Evolutionary conservation across 2,329 filamentous ascomycete genomes (phyloP).

Genomic region (Fusarium tupiense): DNA sequence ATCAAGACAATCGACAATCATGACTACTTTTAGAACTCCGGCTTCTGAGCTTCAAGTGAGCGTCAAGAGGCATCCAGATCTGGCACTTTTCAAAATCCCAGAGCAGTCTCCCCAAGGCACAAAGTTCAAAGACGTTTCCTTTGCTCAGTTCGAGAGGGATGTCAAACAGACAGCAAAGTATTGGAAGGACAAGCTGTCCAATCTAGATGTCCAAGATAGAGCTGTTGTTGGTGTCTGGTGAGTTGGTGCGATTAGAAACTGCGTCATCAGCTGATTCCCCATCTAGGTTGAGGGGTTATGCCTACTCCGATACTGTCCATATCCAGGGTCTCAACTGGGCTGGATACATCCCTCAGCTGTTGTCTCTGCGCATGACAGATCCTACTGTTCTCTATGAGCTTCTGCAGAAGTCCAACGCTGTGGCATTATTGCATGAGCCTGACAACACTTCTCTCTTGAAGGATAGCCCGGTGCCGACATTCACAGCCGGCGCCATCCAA

Average conservation of each 20-base stretch:
- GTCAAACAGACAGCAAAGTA: slow-evolving; percentile 15
- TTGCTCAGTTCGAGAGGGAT: slow-evolving; percentile 11
- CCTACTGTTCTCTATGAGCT: slow-evolving; percentile 31
- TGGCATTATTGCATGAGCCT: slow-evolving; percentile 23
- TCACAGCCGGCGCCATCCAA: neutral
- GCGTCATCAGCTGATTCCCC: neutral
- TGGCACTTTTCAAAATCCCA: slow-evolving; percentile 24
- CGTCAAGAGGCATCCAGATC: neutral
- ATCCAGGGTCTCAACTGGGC: slow-evolving; percentile 34
- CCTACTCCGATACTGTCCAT: slow-evolving; percentile 24
- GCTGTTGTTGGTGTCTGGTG: slow-evolving; percentile 37
- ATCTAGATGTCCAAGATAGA: neutral
- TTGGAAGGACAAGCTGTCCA: slow-evolving; percentile 14
- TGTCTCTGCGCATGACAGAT: slow-evolving; percentile 29
- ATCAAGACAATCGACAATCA: neutral
- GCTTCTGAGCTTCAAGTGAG: neutral
- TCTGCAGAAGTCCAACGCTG: slow-evolving; percentile 1
- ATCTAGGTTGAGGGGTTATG: slow-evolving; percentile 24
- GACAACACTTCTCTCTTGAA: neutral
- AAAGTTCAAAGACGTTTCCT: slow-evolving; percentile 22
- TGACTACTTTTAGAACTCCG: slow-evolving; percentile 1
- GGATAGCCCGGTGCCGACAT: slow-evolving; percentile 3
- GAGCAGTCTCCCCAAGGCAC: neutral
- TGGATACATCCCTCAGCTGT: slow-evolving; percentile 33
- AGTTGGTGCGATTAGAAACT: neutral